phyloP scores from a whole-genome alignment of 2,329 filamentous ascomycete genomes.

The Sporothrix protearum region DNA sequence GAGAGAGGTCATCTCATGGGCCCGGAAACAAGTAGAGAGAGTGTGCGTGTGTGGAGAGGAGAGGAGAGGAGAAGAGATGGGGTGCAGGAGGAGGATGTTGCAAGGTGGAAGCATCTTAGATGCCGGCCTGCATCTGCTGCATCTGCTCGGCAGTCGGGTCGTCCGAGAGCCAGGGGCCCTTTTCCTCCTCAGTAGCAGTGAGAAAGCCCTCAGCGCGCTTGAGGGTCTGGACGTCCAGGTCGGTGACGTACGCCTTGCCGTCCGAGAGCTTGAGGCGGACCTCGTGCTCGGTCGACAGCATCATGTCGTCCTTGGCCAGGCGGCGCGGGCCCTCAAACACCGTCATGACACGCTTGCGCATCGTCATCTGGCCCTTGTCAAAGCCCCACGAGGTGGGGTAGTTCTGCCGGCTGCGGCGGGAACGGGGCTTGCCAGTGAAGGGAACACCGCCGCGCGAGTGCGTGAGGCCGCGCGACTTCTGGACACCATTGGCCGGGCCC shows the following conservation, averaged over 20 bases:
- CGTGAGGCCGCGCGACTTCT: constrained; percentile 70
- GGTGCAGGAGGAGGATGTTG: neutral
- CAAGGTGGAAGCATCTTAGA: neutral
- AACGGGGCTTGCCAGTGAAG: constrained; percentile 53
- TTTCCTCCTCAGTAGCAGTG: constrained; percentile 77
- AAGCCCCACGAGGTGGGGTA: constrained; percentile 95
- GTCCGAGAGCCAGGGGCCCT: constrained; percentile 76
- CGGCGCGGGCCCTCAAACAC: constrained; percentile 86
- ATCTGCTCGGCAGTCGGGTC: constrained; percentile 62
- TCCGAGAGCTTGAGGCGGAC: constrained; percentile 78
- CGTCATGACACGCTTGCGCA: constrained; percentile 94
- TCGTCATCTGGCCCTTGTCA: constrained; percentile 88
- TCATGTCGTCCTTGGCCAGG: constrained; percentile 97
- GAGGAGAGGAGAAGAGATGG: neutral
- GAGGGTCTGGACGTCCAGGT: constrained; percentile 86
- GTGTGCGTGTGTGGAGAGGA: neutral
- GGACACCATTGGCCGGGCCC: constrained; percentile 55
- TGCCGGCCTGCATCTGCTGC: constrained; percentile 46
- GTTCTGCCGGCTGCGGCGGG: constrained; percentile 87
- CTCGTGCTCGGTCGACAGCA: constrained; percentile 93
- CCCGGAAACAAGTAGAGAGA: neutral
- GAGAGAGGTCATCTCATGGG: neutral
- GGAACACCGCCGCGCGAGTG: constrained; percentile 72
- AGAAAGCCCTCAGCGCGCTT: constrained; percentile 83
- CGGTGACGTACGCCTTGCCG: constrained; percentile 78